Percentiles rank a stretch among this genome's conserved stretches.
Evolutionary conservation across 73 alveolate species (phyloP).

Genomic region (Paramecium primaurelia): DNA sequence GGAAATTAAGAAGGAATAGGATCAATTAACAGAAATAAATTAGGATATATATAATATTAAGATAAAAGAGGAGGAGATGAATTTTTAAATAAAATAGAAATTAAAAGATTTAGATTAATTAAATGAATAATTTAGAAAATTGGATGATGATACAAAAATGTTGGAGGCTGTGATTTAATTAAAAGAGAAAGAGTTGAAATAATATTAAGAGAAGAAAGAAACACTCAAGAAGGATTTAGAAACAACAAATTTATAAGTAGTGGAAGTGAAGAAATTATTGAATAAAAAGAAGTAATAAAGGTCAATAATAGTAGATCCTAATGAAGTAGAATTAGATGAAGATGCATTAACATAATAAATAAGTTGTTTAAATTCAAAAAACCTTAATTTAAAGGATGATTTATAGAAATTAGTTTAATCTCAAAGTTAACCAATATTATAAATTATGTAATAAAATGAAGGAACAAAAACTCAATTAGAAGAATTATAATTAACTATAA

Average conservation of each 20-base stretch:
- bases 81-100: neutral
- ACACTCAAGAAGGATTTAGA: neutral
- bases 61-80: neutral
- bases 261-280: neutral
- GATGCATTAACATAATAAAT: neutral
- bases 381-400: neutral
- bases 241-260: neutral
- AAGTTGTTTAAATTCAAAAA: neutral
- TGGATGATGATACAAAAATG: constrained; percentile 23
- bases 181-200: constrained; percentile 4
- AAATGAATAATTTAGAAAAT: constrained; percentile 7
- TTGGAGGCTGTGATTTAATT: constrained; percentile 6
- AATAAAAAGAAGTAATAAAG: constrained; percentile 19
- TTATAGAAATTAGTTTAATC: neutral
- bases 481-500: neutral
- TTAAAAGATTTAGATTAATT: neutral
- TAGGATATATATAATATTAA: neutral
- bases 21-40: neutral
- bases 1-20: neutral
- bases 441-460: neutral
- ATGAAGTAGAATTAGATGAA: neutral
- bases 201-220: neutral
- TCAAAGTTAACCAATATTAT: neutral
- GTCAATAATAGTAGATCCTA: neutral
- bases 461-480: neutral